A percentile compares a stretch with the other conserved stretches of the same genome.
phyloP scores from a whole-genome alignment of 2,329 filamentous ascomycete genomes.

The Neonectria coccinea region DNA sequence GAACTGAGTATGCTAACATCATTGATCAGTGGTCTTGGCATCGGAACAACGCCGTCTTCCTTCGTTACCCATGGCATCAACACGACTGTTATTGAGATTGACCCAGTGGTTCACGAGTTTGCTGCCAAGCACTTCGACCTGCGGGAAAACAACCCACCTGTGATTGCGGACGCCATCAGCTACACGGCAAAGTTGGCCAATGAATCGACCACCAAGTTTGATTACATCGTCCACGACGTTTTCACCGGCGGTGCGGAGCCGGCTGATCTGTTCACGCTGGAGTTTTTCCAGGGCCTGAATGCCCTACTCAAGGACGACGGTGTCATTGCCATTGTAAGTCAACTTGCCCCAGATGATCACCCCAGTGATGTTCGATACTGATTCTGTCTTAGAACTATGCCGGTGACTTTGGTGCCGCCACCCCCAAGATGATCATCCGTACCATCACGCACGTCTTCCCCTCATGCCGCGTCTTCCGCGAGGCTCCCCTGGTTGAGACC shows the following conservation, averaged over 20 bases:
- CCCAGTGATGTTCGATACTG: conserved; percentile 25
- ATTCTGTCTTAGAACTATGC: conserved; percentile 81
- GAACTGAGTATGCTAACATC: conserved; percentile 18
- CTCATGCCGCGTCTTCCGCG: conserved; percentile 91
- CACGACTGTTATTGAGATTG: conserved; percentile 95
- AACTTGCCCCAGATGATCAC: background rate
- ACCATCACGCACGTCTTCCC: conserved; percentile 88
- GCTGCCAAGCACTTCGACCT: conserved; percentile 86
- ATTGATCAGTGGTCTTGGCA: conserved; percentile 78
- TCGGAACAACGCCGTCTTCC: conserved; percentile 90
- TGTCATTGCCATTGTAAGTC: conserved; percentile 84
- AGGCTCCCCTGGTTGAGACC: conserved; percentile 68
- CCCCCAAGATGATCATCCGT: conserved; percentile 81
- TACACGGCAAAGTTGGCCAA: conserved; percentile 67
- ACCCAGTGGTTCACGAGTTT: conserved; percentile 87
- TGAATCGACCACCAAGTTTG: conserved; percentile 67
- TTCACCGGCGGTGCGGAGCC: conserved; percentile 97
- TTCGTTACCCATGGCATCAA: conserved; percentile 88
- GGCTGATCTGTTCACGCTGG: conserved; percentile 84
- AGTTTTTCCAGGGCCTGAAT: conserved; percentile 81
- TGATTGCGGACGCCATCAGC: conserved; percentile 84
- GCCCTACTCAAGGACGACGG: conserved; percentile 81
- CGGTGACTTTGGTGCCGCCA: conserved; percentile 82
- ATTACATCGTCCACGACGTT: conserved; percentile 97
- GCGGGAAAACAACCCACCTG: conserved; percentile 79